These are phyloP conservation scores for Cordyceps cateniannulata DNA, from an alignment of 2,329 filamentous ascomycete species.

Conservation along the genomic window DNA sequence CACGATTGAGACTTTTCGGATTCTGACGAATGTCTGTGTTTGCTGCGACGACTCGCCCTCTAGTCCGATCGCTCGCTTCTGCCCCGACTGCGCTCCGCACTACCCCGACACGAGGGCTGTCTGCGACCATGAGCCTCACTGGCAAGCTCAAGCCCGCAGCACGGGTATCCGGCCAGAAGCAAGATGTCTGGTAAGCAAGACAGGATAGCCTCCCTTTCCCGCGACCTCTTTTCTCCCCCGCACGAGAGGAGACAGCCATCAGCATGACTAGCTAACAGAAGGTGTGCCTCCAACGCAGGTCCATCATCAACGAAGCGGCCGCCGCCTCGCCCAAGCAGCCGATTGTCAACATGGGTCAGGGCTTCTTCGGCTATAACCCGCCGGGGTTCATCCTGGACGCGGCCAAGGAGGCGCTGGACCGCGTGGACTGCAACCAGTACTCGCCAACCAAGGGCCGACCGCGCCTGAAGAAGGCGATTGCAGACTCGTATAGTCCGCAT, in stretches of 20 bases:
- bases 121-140: constrained; percentile 34
- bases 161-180: constrained; percentile 41
- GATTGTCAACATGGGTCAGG: constrained; percentile 58
- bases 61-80: not conserved
- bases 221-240: not conserved
- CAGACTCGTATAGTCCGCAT: constrained; percentile 83
- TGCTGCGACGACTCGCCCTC: not conserved
- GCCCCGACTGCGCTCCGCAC: not conserved
- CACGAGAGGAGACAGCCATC: too few relatives aligned
- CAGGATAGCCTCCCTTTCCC: not conserved
- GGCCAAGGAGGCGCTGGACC: constrained; percentile 78
- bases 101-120: constrained; percentile 16
- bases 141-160: constrained; percentile 45
- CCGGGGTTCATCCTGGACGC: constrained; percentile 86
- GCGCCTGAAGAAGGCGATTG: constrained; percentile 84
- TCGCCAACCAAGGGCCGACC: constrained; percentile 91
- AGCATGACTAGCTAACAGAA: not conserved
- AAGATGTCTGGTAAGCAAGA: constrained; percentile 44
- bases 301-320: constrained; percentile 61
- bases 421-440: constrained; percentile 98
- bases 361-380: constrained; percentile 89
- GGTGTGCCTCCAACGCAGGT: constrained; percentile 34
- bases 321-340: constrained; percentile 56
- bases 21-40: not conserved
- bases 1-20: too few relatives aligned